Evolutionary conservation across 768 basidiomycete species (phyloP).

Genomic region (Phylloporus rhodoxanthus): DNA sequence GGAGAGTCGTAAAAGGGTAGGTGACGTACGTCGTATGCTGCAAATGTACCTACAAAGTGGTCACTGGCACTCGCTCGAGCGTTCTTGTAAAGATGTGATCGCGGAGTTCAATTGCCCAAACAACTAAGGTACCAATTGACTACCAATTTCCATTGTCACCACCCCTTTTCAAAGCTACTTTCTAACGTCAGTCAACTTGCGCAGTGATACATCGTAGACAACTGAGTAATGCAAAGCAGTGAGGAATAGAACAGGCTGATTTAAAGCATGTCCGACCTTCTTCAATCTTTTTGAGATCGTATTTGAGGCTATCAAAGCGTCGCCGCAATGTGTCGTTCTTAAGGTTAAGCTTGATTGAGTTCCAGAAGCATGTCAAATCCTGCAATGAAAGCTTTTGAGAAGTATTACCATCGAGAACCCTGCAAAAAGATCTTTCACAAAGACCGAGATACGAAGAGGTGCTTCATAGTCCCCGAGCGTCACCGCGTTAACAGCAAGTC

Average conservation of each 20-base stretch:
- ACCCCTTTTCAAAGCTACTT: background rate
- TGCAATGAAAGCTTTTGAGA: background rate
- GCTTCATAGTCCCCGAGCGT: conserved; percentile 77
- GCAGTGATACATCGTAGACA: conserved; percentile 78
- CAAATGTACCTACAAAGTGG: conserved; percentile 5
- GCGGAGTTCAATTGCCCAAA: conserved; percentile 20
- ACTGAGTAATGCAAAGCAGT: conserved; percentile 37
- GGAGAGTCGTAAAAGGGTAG: background rate
- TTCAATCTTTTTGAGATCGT: conserved; percentile 84
- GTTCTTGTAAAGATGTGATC: conserved; percentile 10
- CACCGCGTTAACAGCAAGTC: conserved; percentile 76
- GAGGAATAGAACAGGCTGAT: background rate
- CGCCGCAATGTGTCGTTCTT: conserved; percentile 75
- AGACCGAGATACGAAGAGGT: conserved; percentile 68
- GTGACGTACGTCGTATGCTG: background rate
- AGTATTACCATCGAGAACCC: conserved; percentile 71
- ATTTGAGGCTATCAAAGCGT: conserved; percentile 77
- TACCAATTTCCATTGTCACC: background rate
- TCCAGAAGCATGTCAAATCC: conserved; percentile 3
- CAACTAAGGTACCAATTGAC: background rate
- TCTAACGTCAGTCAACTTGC: conserved; percentile 41
- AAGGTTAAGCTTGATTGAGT: conserved; percentile 56
- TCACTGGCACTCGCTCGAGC: background rate
- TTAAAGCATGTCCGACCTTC: conserved; percentile 50
- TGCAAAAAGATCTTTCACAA: conserved; percentile 77